Conservation (phyloP, 1,139 yeast genomes). For the Lodderomyces pseudojiufengensis region DNA sequence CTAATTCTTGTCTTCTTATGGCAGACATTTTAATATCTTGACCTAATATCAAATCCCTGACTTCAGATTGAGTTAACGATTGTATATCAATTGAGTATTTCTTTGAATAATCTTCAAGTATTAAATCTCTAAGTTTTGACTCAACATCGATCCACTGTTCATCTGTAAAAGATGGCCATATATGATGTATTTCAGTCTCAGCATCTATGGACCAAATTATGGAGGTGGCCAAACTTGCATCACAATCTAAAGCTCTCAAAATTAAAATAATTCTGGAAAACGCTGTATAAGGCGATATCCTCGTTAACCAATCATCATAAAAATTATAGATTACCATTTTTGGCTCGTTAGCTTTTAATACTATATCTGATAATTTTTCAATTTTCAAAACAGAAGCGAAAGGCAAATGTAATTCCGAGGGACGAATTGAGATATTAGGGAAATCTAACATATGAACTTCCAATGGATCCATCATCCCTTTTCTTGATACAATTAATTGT, state of each 20-base stretch:
- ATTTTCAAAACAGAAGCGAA: conserved; percentile 83
- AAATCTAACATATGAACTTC: conserved; percentile 97
- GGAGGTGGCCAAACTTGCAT: conserved; percentile 71
- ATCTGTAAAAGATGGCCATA: conserved; percentile 88
- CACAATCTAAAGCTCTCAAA: conserved; percentile 74
- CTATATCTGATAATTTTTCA: conserved; percentile 75
- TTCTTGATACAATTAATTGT: conserved; percentile 84
- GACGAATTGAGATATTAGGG: conserved; percentile 86
- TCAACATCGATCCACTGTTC: conserved; percentile 95
- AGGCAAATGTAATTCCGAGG: conserved; percentile 86
- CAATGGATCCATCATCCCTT: conserved; percentile 89
- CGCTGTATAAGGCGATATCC: conserved; percentile 86
- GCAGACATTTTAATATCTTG: conserved; percentile 93
- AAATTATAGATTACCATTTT: conserved; percentile 88
- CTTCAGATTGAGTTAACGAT: conserved; percentile 88
- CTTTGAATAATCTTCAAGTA: conserved; percentile 79
- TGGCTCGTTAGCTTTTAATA: conserved; percentile 84
- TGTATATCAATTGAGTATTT: conserved; percentile 83
- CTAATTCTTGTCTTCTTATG: conserved; percentile 69
- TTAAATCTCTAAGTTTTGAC: conserved; percentile 80
- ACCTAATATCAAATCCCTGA: conserved; percentile 89
- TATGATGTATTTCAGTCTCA: conserved; percentile 72
- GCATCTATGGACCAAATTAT: conserved; percentile 67
- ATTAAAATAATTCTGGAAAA: conserved; percentile 82
- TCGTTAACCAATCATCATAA: conserved; percentile 91